phyloP scores from a whole-genome alignment of 441 rosid species.

The Lepidium campestre region DNA sequence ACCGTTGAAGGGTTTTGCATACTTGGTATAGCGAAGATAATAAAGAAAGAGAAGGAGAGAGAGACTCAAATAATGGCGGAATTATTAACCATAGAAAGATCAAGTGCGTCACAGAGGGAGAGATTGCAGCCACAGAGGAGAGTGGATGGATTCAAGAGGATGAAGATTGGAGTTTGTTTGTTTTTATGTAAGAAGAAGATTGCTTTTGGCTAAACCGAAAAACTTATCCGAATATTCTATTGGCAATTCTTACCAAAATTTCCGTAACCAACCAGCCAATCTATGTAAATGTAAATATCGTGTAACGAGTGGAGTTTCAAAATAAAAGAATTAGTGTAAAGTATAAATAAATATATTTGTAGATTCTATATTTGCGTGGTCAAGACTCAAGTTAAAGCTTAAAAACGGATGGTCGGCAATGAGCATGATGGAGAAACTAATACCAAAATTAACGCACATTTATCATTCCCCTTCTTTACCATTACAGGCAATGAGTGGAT shows the following conservation, averaged over 20 bases:
- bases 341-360: too few relatives aligned
- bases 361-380: background rate
- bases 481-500: background rate
- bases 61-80: background rate
- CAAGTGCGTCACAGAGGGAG: background rate
- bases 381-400: background rate
- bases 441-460: background rate
- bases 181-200: background rate
- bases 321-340: background rate
- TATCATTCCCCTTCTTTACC: background rate
- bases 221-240: slow-evolving; percentile 21
- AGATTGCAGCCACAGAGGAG: slow-evolving; percentile 9
- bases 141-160: background rate
- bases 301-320: background rate
- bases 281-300: slow-evolving; percentile 11
- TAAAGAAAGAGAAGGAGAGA: background rate
- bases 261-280: background rate
- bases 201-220: slow-evolving; percentile 10
- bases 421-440: background rate
- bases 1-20: slow-evolving; percentile 61
- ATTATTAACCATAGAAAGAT: slow-evolving; percentile 6
- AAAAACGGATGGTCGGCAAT: slow-evolving; percentile 6
- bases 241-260: background rate
- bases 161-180: background rate
- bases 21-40: background rate